Evolutionary conservation across 2,329 filamentous ascomycete genomes (phyloP), one percentile per base, ranked within the genome.

Genomic region (Trichoderma harzianum): DNA sequence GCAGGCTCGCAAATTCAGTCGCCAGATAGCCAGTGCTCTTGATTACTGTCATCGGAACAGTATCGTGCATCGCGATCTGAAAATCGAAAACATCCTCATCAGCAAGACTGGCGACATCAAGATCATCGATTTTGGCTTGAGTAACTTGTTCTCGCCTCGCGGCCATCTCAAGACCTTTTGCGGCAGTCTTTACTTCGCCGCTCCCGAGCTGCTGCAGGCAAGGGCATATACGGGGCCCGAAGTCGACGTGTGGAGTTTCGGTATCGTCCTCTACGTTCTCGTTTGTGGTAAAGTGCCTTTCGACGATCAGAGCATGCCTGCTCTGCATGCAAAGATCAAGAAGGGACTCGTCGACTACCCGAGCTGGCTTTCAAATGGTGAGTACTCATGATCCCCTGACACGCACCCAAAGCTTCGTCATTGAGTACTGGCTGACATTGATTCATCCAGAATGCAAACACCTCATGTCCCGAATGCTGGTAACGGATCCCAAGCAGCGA

Each of bases 101-200:
- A 98, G 94, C 86, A 98, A 98, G 85, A 98, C 93, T 2, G 96
- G 96, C 53, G 96, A 99, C 79, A 99, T 99, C 83, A 98, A 98
- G 81, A 98, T 99, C 77, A 99, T 99, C 76, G 96, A 99, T 80
- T 99, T 99, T 81, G 96, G 95, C 34, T 86, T 99, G 69, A 98
- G 95, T 84, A 99, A 99, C 78, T 88, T 98, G 5, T 99, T 98
- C 82, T 91, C 94, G 7, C 96, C 96, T 0, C 87, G 91, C 58
- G 89, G 88, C 73, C 91, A 97, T 74, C 87, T 98, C 72, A 98
- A 97, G 83, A 99, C 96, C 0, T 99, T 98, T 79, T 99, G 96
- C 78, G 96, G 96, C 61, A 98, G 95, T 85, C 85, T 99, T 47
- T 99, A 99, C 81, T 99, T 99, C 84, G 96, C 96, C 32, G 96